Evolutionary conservation across 78 protist genomes (phyloP).

Genomic region (Bodo saltans): DNA sequence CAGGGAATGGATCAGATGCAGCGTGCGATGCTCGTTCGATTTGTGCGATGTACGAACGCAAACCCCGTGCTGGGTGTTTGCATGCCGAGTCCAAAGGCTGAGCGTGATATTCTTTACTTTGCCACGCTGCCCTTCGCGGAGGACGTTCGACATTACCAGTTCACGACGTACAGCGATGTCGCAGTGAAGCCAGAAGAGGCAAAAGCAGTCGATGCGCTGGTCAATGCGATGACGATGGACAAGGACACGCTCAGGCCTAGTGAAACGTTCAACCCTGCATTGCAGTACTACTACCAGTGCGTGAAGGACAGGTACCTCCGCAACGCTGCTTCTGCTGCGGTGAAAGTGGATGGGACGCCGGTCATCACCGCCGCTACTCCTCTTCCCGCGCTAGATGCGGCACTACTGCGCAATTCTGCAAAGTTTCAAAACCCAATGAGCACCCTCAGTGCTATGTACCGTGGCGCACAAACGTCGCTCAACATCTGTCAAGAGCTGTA

Average conservation of each 20-base stretch:
- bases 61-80: constrained; percentile 10
- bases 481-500: too few relatives aligned
- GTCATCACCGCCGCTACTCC: too few relatives aligned
- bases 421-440: too few relatives aligned
- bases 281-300: constrained; percentile 31
- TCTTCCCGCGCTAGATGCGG: too few relatives aligned
- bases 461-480: too few relatives aligned
- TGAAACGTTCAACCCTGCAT: constrained; percentile 29
- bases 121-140: constrained; percentile 24
- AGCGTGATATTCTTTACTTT: neutral
- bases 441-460: too few relatives aligned
- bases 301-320: too few relatives aligned
- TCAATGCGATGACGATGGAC: constrained; percentile 11
- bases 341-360: too few relatives aligned
- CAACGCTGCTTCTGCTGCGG: too few relatives aligned
- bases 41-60: neutral
- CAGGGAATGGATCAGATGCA: constrained; percentile 26
- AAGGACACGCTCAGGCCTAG: constrained; percentile 14
- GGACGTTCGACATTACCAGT: constrained; percentile 32
- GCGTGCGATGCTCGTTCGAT: neutral
- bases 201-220: constrained; percentile 21
- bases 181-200: neutral
- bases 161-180: neutral
- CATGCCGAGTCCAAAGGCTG: constrained; percentile 8
- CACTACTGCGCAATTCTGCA: too few relatives aligned